These are phyloP conservation scores for Trifolium fragiferum DNA, from an alignment of 306 rosid species.

Conservation along the genomic window DNA sequence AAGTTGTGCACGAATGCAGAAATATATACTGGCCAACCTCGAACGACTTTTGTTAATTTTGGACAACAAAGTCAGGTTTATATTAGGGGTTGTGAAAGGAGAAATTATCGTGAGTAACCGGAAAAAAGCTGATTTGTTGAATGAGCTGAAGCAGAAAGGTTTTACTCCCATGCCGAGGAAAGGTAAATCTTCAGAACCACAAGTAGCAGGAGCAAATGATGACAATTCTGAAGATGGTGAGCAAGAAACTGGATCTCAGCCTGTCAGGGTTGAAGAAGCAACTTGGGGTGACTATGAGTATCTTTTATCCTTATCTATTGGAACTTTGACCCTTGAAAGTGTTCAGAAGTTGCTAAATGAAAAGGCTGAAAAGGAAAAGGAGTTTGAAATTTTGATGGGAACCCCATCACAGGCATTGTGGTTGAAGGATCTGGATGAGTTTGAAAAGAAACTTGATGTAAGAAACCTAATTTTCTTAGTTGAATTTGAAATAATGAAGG, in stretches of 20 bases:
- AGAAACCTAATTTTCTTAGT: conserved; percentile 3
- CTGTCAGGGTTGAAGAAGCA: conserved; percentile 43
- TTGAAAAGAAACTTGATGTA: conserved; percentile 79
- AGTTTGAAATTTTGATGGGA: conserved; percentile 65
- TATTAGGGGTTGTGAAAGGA: conserved; percentile 81
- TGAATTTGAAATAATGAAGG: neutral
- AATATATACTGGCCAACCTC: conserved; percentile 59
- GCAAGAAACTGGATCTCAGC: conserved; percentile 52
- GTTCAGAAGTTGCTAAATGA: conserved; percentile 72
- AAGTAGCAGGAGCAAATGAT: conserved; percentile 87
- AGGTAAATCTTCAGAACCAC: conserved; percentile 75
- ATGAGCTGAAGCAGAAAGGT: conserved; percentile 83
- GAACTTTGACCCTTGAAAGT: conserved; percentile 79
- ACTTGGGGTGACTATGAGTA: conserved; percentile 73
- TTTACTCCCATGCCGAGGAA: conserved; percentile 91
- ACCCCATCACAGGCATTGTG: conserved; percentile 75
- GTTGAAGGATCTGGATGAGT: conserved; percentile 76
- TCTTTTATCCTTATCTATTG: conserved; percentile 75
- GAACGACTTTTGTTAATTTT: conserved; percentile 68
- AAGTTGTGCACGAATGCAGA: conserved; percentile 56
- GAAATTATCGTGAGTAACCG: conserved; percentile 86
- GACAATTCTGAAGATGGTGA: conserved; percentile 64
- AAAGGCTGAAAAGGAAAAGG: conserved; percentile 60
- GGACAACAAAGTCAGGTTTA: conserved; percentile 86
- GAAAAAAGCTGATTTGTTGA: conserved; percentile 71